These are phyloP conservation scores for Xanthoconium separans DNA, from an alignment of 1,284 basidiomycete genomes.

Conservation along the genomic window DNA sequence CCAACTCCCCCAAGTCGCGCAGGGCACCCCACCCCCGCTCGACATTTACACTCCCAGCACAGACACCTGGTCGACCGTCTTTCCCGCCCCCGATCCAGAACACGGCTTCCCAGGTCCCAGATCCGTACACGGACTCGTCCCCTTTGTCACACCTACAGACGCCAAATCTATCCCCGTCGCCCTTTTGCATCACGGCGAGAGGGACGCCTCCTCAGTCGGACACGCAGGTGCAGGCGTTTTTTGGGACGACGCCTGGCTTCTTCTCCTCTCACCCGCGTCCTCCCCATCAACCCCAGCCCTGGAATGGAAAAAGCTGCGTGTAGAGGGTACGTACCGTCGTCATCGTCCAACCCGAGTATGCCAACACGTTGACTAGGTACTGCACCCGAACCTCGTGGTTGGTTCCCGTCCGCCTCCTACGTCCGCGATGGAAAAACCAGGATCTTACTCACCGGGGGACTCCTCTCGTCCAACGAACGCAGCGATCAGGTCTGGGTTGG, in stretches of 20 bases:
- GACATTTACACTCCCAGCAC: constrained; percentile 30
- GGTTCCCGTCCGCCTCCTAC: constrained; percentile 23
- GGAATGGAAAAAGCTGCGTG: constrained; percentile 23
- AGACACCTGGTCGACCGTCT: constrained; percentile 24
- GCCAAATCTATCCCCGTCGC: constrained; percentile 11
- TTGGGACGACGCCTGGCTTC: constrained; percentile 26
- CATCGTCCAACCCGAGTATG: neutral
- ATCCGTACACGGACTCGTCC: constrained; percentile 29
- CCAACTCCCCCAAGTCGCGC: constrained; percentile 19
- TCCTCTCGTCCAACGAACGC: constrained; percentile 12
- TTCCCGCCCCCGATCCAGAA: constrained; percentile 17
- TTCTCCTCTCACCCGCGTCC: constrained; percentile 2
- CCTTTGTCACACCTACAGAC: constrained; percentile 7
- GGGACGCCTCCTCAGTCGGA: constrained; percentile 17
- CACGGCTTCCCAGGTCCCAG: constrained; percentile 24
- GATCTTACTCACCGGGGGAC: constrained; percentile 25
- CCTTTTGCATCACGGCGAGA: constrained; percentile 22
- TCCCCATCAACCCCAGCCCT: neutral
- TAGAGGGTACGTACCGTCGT: constrained; percentile 1
- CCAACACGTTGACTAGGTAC: neutral
- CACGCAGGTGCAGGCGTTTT: constrained; percentile 27
- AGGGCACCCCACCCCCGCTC: constrained; percentile 16
- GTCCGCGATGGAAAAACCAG: constrained; percentile 15
- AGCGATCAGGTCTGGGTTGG: neutral
- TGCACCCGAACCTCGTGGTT: constrained; percentile 20